These are phyloP conservation scores for Kuraishia piskuri DNA, from an alignment of 805 yeast species.

Conservation along the genomic window DNA sequence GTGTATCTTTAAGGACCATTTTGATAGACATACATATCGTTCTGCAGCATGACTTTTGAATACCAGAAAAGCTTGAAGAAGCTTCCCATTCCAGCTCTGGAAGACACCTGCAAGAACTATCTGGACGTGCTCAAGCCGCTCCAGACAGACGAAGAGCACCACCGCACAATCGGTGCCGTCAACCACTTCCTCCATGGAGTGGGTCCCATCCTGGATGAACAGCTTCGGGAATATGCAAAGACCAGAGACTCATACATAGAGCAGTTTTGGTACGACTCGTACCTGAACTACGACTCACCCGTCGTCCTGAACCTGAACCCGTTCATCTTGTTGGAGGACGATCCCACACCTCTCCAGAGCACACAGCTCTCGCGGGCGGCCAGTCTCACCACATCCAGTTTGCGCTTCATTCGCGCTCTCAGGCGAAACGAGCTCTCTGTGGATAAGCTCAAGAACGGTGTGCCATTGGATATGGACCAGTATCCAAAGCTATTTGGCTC, in stretches of 20 bases:
- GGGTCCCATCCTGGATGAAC: slow-evolving; percentile 54
- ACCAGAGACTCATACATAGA: slow-evolving; percentile 76
- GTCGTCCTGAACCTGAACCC: slow-evolving; percentile 92
- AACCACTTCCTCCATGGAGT: slow-evolving; percentile 41
- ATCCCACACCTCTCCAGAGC: slow-evolving; percentile 63
- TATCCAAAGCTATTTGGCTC: slow-evolving; percentile 83
- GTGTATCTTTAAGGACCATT: too few relatives aligned
- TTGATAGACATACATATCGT: neutral
- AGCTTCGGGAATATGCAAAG: slow-evolving; percentile 52
- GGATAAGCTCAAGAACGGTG: slow-evolving; percentile 54
- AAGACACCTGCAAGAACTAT: slow-evolving; percentile 59
- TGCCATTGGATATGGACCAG: slow-evolving; percentile 83
- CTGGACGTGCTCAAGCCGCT: slow-evolving; percentile 65
- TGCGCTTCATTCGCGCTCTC: slow-evolving; percentile 73
- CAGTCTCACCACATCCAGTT: slow-evolving; percentile 63
- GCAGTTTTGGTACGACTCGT: slow-evolving; percentile 92
- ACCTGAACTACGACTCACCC: slow-evolving; percentile 78
- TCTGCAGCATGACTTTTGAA: slow-evolving; percentile 35
- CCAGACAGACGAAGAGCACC: slow-evolving; percentile 70
- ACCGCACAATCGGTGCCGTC: slow-evolving; percentile 51
- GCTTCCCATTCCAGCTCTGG: slow-evolving; percentile 75
- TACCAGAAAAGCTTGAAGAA: slow-evolving; percentile 50
- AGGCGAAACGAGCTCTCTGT: slow-evolving; percentile 67
- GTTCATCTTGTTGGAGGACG: slow-evolving; percentile 83
- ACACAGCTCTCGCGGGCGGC: slow-evolving; percentile 78